phyloP scores from a whole-genome alignment of 345 rosid genomes.

The Euclidium syriacum region DNA sequence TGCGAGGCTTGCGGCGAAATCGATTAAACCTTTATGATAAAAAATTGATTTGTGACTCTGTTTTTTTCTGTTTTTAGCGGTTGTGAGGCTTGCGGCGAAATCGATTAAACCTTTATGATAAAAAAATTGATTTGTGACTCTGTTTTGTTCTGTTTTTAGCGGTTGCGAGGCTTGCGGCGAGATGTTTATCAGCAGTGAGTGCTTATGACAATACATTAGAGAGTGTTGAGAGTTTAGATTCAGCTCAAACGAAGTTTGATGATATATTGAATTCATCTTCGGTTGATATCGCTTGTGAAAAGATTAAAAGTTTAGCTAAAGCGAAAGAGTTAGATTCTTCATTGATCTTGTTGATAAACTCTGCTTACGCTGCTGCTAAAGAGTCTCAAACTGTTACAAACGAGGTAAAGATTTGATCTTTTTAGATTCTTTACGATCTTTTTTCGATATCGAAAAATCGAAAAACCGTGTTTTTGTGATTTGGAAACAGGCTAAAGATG shows the following conservation, averaged over 20 bases:
- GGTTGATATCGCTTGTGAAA: conserved; percentile 73
- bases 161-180: conserved; percentile 67
- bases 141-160: conserved; percentile 31
- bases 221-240: conserved; percentile 59
- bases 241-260: conserved; percentile 84
- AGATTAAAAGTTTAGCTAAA: conserved; percentile 78
- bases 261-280: conserved; percentile 80
- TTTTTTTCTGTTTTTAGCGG: no score
- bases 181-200: conserved; percentile 83
- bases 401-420: conserved; percentile 45
- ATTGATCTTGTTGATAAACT: conserved; percentile 69
- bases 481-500: conserved; percentile 66
- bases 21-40: no score
- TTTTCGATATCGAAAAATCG: not conserved
- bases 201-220: conserved; percentile 81
- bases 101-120: no score
- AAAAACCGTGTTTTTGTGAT: not conserved
- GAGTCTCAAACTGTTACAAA: conserved; percentile 68
- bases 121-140: no score
- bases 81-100: no score
- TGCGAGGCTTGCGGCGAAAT: no score
- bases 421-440: not conserved
- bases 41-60: no score
- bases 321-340: conserved; percentile 90
- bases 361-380: conserved; percentile 90